Evolutionary conservation across 331 rosid genomes (phyloP).

Genomic region (Malus hybrid): DNA sequence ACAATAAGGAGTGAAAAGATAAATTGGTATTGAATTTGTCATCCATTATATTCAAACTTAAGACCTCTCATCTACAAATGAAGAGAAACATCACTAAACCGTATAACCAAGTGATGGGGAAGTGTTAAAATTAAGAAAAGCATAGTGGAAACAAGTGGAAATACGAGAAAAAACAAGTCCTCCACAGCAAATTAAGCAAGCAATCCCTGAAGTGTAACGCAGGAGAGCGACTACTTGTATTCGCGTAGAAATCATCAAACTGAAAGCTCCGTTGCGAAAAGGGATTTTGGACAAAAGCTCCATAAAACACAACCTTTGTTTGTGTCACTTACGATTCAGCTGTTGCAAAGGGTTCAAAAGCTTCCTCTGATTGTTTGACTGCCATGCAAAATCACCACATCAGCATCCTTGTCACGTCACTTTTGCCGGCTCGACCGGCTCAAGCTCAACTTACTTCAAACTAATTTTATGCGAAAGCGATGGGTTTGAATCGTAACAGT

Average conservation of each 20-base stretch:
- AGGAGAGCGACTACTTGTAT: neutral
- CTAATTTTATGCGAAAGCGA: neutral
- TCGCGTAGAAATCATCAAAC: conserved; percentile 51
- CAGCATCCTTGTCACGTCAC: conserved; percentile 16
- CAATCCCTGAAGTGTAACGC: neutral
- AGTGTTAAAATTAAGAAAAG: neutral
- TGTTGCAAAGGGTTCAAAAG: conserved; percentile 5
- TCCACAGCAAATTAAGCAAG: neutral
- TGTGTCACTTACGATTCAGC: conserved; percentile 15
- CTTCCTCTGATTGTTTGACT: conserved; percentile 4
- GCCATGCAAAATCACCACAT: neutral
- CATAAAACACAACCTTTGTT: neutral
- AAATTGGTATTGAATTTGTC: no score
- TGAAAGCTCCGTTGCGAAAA: conserved; percentile 48
- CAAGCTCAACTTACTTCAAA: neutral
- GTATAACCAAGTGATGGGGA: neutral
- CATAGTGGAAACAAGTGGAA: neutral
- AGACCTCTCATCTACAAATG: no score
- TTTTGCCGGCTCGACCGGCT: conserved; percentile 16
- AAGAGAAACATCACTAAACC: neutral
- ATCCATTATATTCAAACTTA: no score
- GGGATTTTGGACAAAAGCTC: conserved; percentile 17
- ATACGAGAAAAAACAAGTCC: neutral
- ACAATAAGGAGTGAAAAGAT: no score
- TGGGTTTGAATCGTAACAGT: neutral